Evolutionary conservation across 169 alveolate genomes (phyloP).

Genomic region (Plasmodium malariae): DNA sequence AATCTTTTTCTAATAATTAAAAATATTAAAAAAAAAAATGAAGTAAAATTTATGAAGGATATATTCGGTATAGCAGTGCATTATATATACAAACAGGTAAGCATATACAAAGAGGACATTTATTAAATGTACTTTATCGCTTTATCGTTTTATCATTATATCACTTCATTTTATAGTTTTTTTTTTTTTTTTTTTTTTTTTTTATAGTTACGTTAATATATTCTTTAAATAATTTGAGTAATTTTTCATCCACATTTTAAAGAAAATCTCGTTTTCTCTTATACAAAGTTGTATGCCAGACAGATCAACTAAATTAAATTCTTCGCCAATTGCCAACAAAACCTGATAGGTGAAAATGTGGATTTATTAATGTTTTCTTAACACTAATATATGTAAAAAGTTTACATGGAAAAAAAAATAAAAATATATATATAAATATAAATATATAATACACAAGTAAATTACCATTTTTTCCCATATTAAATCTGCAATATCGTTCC

Average conservation of each 20-base stretch:
- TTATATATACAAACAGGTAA: neutral
- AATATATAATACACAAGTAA: neutral
- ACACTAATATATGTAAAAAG: neutral
- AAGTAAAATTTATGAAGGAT: too few species aligned
- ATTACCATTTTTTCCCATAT: slow-evolving; percentile 77
- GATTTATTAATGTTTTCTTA: neutral
- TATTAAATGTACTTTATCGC: too few species aligned
- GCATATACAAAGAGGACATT: too few species aligned
- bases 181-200: too few species aligned
- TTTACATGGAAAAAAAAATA: too few species aligned
- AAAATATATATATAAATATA: neutral
- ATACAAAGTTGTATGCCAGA: slow-evolving; percentile 71
- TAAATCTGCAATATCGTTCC: slow-evolving; percentile 43
- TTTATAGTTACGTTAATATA: slow-evolving; percentile 37
- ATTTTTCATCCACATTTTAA: slow-evolving; percentile 75
- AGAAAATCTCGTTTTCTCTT: slow-evolving; percentile 70
- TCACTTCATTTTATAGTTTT: too few species aligned
- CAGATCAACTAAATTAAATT: slow-evolving; percentile 47
- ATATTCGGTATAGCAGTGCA: too few species aligned
- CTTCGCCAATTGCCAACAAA: slow-evolving; percentile 68
- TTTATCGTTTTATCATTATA: too few species aligned
- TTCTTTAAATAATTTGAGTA: slow-evolving; percentile 52
- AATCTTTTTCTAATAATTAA: slow-evolving; percentile 30
- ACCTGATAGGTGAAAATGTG: slow-evolving; percentile 26
- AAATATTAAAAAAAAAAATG: slow-evolving; percentile 1